Conservation (phyloP, 768 basidiomycete species). For the Nevesoporus exiguus region DNA sequence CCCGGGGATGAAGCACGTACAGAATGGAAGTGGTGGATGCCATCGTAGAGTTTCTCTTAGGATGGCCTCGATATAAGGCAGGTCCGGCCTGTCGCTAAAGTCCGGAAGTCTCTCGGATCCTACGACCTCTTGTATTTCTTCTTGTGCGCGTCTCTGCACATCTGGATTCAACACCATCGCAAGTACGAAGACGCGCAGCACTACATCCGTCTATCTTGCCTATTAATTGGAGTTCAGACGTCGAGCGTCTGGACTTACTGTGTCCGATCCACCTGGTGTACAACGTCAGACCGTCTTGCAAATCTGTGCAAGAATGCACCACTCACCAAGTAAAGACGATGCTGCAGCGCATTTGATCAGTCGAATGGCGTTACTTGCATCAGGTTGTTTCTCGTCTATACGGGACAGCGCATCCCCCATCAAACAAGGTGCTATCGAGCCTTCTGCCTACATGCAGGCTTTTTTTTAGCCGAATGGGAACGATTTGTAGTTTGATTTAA, state of each 20-base stretch:
- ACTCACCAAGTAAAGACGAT: conserved; percentile 5
- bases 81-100: neutral
- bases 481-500: neutral
- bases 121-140: conserved; percentile 5
- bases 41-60: conserved; percentile 6
- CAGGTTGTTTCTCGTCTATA: neutral
- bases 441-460: neutral
- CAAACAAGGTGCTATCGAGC: neutral
- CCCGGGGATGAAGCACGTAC: neutral
- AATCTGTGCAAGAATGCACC: neutral
- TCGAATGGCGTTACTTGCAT: neutral
- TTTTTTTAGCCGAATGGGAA: neutral
- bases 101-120: conserved; percentile 6
- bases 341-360: conserved; percentile 5
- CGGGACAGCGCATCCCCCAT: conserved; percentile 3
- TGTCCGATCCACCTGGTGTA: conserved; percentile 6
- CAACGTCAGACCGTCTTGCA: neutral
- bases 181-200: neutral
- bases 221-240: neutral
- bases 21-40: conserved; percentile 7
- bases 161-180: conserved; percentile 9
- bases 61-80: conserved; percentile 4
- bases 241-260: neutral
- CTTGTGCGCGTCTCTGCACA: conserved; percentile 6
- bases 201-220: conserved; percentile 5